Evolutionary conservation across 192 early-diverging fungal genomes (phyloP), one percentile per base, ranked within the genome.

Genomic region (Rhizophagus prolifer): DNA sequence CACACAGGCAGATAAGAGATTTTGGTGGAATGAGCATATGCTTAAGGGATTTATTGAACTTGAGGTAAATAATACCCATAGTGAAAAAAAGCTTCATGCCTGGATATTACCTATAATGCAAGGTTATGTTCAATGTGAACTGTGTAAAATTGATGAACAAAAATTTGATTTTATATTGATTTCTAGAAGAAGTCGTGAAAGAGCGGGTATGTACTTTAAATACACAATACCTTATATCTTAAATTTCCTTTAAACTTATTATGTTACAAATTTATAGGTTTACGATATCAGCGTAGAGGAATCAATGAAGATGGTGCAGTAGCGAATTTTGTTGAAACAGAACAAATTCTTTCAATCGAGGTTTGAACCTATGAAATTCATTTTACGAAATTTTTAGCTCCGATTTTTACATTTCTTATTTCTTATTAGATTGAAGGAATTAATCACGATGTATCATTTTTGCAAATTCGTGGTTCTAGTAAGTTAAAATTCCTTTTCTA

Each of bases 271-370:
- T 78, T 81, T 36, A 72, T 82, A 76, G 94, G 95, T 31, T 86
- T 94, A 61, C 91, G 97, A 23, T 99, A 96, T 80, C 92, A 98
- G 75, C 86, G 92, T 9, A 88, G 97, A 63, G 96, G 97, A 38
- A 88, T 96, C 30, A 92, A 99, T 83, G 90, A 91, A 38, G 61
- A 89, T 21, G 97, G 96, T 3, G 81, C 93, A 73, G 93, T 95
- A 3, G 93, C 97, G 38, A 99, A 99, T 86, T 98, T 92, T 88
- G 96, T 98, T 0, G 97, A 99, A 81, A 98, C 96, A 3, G 96
- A 99, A 80, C 95, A 97, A 83, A 83, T 98, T 26, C 80, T 97
- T 5, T 79, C 87, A 14, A 82, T 90, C n/a, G 85, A 88, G 75
- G 83, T 85, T n/a, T 25, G 28, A 30, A 72, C 9, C 26, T 26